Conservation (phyloP, 2,329 filamentous ascomycete species). For the Decorospora gaudefroyi region DNA sequence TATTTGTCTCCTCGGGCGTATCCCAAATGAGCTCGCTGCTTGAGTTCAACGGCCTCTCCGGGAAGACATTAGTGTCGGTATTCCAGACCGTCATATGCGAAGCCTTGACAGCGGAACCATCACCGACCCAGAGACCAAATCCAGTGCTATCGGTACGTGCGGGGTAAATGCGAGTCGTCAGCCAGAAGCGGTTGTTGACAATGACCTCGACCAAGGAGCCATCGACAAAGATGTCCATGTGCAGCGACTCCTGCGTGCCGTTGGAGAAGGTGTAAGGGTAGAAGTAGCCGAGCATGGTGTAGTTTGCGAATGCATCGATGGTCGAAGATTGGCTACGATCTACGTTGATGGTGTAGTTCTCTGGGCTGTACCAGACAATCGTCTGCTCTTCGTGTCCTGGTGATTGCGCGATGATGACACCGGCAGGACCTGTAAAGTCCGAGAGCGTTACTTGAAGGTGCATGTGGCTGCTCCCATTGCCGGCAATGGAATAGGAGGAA, state of each 20-base stretch:
- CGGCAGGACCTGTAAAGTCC: constrained; percentile 48
- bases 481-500: constrained; percentile 34
- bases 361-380: constrained; percentile 52
- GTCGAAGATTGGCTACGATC: constrained; percentile 51
- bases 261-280: constrained; percentile 50
- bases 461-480: constrained; percentile 46
- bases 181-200: constrained; percentile 51
- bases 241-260: constrained; percentile 47
- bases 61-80: constrained; percentile 49
- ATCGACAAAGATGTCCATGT: constrained; percentile 54
- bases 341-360: constrained; percentile 54
- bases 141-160: constrained; percentile 50
- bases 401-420: constrained; percentile 52
- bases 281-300: constrained; percentile 54
- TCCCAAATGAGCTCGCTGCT: constrained; percentile 51
- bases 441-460: constrained; percentile 49
- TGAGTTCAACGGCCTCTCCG: constrained; percentile 49
- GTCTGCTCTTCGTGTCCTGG: constrained; percentile 53
- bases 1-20: constrained; percentile 50
- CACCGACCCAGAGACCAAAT: constrained; percentile 50
- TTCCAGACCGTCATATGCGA: constrained; percentile 49
- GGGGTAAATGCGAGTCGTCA: constrained; percentile 54
- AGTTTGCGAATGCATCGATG: constrained; percentile 51
- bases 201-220: constrained; percentile 55
- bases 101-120: constrained; percentile 45